Conservation (phyloP, 192 early-diverging fungal genomes). For the Coemansia sp. region DNA sequence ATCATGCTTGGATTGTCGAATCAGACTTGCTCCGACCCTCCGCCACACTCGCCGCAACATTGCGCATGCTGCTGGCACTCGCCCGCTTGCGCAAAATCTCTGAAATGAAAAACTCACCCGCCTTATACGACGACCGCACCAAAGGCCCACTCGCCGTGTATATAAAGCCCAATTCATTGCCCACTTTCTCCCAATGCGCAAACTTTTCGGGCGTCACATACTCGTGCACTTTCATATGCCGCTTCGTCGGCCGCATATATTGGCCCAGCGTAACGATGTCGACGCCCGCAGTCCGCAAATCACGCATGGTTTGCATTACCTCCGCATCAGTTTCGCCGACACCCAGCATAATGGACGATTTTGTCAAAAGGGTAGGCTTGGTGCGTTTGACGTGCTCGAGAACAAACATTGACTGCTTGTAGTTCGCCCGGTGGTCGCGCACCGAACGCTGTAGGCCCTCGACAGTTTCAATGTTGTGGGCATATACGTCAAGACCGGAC, state of each 20-base stretch:
- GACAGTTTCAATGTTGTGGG: constrained; percentile 98
- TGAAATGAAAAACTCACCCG: constrained; percentile 95
- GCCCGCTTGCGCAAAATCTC: constrained; percentile 69
- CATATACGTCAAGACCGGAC: constrained; percentile 95
- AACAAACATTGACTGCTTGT: constrained; percentile 87
- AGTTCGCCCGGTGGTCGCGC: constrained; percentile 88
- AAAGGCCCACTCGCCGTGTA: constrained; percentile 96
- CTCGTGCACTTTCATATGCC: constrained; percentile 96
- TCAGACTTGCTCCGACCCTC: constrained; percentile 33
- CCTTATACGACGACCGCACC: constrained; percentile 94
- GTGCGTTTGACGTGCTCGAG: constrained; percentile 83
- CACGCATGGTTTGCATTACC: constrained; percentile 83
- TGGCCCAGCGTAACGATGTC: constrained; percentile 98
- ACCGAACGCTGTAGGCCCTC: constrained; percentile 86
- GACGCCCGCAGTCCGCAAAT: constrained; percentile 75
- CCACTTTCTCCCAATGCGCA: constrained; percentile 80
- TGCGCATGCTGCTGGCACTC: constrained; percentile 32
- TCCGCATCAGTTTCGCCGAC: constrained; percentile 95
- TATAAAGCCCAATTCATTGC: constrained; percentile 82
- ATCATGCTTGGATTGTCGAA: background rate
- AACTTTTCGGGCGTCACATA: constrained; percentile 93
- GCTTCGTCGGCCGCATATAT: constrained; percentile 99
- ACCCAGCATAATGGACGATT: constrained; percentile 98
- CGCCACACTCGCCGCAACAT: constrained; percentile 37
- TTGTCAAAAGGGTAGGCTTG: constrained; percentile 82